Percentiles rank a stretch among this genome's conserved stretches.
Conservation (phyloP, 202 grass and related monocot species). For the Digitaria exilis region DNA sequence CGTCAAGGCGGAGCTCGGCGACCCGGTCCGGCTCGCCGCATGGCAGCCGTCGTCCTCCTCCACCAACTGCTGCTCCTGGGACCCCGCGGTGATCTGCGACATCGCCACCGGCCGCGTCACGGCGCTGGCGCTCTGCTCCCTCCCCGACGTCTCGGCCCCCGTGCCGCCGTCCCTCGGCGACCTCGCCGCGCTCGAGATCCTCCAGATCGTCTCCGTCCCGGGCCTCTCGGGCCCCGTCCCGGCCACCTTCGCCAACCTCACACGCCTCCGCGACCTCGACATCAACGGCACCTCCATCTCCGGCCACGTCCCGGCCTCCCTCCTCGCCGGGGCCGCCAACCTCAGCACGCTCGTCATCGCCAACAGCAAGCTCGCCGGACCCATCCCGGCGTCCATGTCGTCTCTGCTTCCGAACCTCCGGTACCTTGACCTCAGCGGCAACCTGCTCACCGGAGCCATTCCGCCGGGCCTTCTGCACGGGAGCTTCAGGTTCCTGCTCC, state of each 20-base stretch:
- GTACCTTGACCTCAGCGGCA: conserved; percentile 61
- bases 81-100: conserved; percentile 45
- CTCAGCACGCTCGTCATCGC: conserved; percentile 59
- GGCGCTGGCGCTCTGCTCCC: conserved; percentile 45
- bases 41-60: conserved; percentile 39
- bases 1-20: conserved; percentile 52
- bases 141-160: conserved; percentile 30
- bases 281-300: conserved; percentile 69
- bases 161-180: conserved; percentile 59
- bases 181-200: conserved; percentile 44
- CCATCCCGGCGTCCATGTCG: conserved; percentile 39
- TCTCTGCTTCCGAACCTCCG: conserved; percentile 42
- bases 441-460: conserved; percentile 57
- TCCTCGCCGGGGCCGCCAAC: conserved; percentile 21
- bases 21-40: conserved; percentile 47
- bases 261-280: conserved; percentile 45
- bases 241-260: conserved; percentile 50
- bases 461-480: conserved; percentile 61
- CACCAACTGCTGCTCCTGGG: conserved; percentile 72
- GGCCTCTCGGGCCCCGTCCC: conserved; percentile 55
- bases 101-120: conserved; percentile 39
- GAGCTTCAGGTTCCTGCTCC: conserved; percentile 37
- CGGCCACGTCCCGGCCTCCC: conserved; percentile 44
- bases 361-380: conserved; percentile 57
- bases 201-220: conserved; percentile 32